Percentiles rank a stretch among this genome's conserved stretches.
phyloP scores from a whole-genome alignment of 2,329 filamentous ascomycete species.

The Colletotrichum cuscutae region DNA sequence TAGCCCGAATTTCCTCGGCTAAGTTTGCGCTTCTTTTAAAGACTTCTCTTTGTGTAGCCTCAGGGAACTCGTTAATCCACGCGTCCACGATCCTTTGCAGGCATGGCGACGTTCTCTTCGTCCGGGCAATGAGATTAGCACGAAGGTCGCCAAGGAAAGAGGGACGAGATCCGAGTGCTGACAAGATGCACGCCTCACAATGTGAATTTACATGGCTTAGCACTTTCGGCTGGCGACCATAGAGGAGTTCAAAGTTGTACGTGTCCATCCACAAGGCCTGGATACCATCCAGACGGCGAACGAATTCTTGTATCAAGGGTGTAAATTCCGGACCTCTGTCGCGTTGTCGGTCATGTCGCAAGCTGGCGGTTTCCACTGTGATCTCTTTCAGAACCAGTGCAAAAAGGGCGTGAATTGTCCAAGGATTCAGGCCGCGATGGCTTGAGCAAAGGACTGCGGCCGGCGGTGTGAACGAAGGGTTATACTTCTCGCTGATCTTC shows the following conservation, averaged over 20 bases:
- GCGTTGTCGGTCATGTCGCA: slow-evolving; percentile 40
- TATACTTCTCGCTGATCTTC: slow-evolving; percentile 42
- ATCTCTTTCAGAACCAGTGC: slow-evolving; percentile 53
- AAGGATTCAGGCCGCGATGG: slow-evolving; percentile 54
- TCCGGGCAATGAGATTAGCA: slow-evolving; percentile 53
- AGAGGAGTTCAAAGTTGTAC: slow-evolving; percentile 47
- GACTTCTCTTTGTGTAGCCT: slow-evolving; percentile 3
- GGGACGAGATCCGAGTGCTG: slow-evolving; percentile 56
- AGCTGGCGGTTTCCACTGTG: slow-evolving; percentile 44
- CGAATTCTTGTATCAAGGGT: slow-evolving; percentile 35
- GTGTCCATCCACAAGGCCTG: slow-evolving; percentile 52
- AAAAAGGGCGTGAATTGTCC: slow-evolving; percentile 56
- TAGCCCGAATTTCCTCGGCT: slow-evolving; percentile 12
- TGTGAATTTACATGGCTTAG: slow-evolving; percentile 43
- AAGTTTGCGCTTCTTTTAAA: slow-evolving; percentile 20
- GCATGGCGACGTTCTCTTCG: slow-evolving; percentile 44
- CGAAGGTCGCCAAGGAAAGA: slow-evolving; percentile 56
- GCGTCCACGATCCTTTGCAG: slow-evolving; percentile 53
- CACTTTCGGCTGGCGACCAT: slow-evolving; percentile 42
- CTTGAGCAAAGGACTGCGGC: slow-evolving; percentile 51
- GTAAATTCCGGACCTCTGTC: not conserved
- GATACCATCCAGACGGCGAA: slow-evolving; percentile 46
- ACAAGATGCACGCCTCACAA: slow-evolving; percentile 66
- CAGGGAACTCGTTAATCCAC: slow-evolving; percentile 52
- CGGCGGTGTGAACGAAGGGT: slow-evolving; percentile 39